phyloP scores from a whole-genome alignment of 164 flowering plant species.

The Magnolia officinalis region DNA sequence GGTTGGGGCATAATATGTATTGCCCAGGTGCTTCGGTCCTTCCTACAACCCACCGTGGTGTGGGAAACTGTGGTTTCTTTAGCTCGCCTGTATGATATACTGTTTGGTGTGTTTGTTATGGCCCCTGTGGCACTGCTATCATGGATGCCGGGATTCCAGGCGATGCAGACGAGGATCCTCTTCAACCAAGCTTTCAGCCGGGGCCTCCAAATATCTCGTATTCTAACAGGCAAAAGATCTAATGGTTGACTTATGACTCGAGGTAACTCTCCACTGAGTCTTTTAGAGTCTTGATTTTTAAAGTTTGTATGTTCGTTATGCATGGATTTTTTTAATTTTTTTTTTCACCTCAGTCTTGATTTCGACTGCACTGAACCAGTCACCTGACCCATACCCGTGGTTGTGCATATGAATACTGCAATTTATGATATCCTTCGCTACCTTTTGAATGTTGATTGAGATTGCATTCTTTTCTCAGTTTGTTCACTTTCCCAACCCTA shows the following conservation, averaged over 20 bases:
- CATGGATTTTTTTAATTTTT: background rate
- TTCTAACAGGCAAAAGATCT: constrained; percentile 67
- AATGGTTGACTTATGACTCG: constrained; percentile 11
- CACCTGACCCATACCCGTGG: background rate
- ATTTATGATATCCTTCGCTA: background rate
- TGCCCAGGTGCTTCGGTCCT: constrained; percentile 77
- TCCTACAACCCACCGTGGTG: constrained; percentile 59
- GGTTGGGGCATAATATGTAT: constrained; percentile 90
- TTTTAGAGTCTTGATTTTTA: background rate
- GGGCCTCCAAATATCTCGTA: constrained; percentile 84
- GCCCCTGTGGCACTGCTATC: constrained; percentile 87
- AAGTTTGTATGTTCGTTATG: background rate
- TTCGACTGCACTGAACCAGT: background rate
- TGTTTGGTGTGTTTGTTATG: constrained; percentile 74
- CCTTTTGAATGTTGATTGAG: background rate
- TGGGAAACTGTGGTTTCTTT: constrained; percentile 85
- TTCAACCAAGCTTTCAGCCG: constrained; percentile 95
- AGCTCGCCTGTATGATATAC: constrained; percentile 79
- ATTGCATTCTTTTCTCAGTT: background rate
- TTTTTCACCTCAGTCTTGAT: background rate
- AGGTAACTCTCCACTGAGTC: constrained; percentile 28
- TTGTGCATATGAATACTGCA: background rate
- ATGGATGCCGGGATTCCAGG: constrained; percentile 92
- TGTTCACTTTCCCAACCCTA: background rate
- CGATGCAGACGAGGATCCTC: constrained; percentile 91